Evolutionary conservation across 345 rosid genomes (phyloP), one percentile per base, ranked within the genome.

Genomic region (Syzygium aromaticum): DNA sequence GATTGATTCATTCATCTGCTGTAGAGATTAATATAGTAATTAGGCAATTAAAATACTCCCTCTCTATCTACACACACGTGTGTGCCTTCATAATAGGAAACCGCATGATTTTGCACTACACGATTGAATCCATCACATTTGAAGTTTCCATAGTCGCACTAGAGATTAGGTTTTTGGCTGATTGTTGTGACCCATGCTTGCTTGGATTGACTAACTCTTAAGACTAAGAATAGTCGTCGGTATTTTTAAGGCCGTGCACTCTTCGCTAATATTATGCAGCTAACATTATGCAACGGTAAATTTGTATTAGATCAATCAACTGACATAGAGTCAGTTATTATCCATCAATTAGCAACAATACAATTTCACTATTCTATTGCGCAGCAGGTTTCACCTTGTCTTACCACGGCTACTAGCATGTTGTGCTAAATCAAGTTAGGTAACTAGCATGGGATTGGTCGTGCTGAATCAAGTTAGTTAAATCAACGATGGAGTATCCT

Each of bases 231-330:
- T 33, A 73, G 25, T 5, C 11, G 21, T 9, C 14, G 3, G 3
- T 19, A 73, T 19, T 33, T 1, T 38, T 38, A 33, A 33, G 73
- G 73, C 19, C 10, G 2, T n/a, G 19, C 14, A 61, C 10, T n/a
- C 73, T 6, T 61, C 19, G 0, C 7, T n/a, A 61, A 61, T 33
- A 61, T n/a, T n/a, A 61, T n/a, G 17, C 3, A 0, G 0, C 7
- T n/a, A 61, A 61, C 17, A 61, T n/a, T n/a, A 61, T n/a, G 17
- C 3, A 0, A 73, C 2, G 1, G 13, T 33, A 73, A 73, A 73
- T 33, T 21, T 38, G 49, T 38, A 5, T 38, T 9, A 5, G 11
- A 33, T 33, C 43, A 33, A 33, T 67, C 25, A 67, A 33, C 2
- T 67, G 78, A 8, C 6, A 0, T 67, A 15, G 40, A 64, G 22